phyloP scores from a whole-genome alignment of 306 rosid species.

The Oemleria cerasiformis region DNA sequence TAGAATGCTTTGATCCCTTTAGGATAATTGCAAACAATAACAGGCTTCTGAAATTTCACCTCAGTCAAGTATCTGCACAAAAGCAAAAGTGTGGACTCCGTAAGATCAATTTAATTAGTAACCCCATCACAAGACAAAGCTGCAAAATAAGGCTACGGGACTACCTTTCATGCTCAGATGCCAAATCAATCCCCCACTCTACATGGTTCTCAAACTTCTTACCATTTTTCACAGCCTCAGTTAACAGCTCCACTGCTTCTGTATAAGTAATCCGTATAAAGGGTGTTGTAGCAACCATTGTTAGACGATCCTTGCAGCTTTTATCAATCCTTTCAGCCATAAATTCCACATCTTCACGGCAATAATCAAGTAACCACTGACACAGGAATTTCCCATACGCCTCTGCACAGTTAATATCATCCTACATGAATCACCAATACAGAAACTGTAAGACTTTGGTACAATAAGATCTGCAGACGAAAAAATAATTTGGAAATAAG shows the following conservation, averaged over 20 bases:
- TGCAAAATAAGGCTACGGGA: not conserved
- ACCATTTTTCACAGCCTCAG: constrained; percentile 73
- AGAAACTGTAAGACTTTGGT: constrained; percentile 12
- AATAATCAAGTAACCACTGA: constrained; percentile 87
- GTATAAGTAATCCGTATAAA: constrained; percentile 71
- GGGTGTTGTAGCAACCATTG: constrained; percentile 80
- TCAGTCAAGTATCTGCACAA: constrained; percentile 79
- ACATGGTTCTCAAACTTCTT: constrained; percentile 88
- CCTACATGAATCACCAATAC: constrained; percentile 41
- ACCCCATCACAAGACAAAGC: not conserved
- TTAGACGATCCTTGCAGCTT: constrained; percentile 76
- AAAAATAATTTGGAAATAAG: not conserved
- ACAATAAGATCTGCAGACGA: not conserved
- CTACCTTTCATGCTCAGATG: constrained; percentile 96
- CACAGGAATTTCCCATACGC: constrained; percentile 80
- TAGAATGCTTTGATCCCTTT: constrained; percentile 96
- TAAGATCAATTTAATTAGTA: constrained; percentile 17
- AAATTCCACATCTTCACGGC: constrained; percentile 88
- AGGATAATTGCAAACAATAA: constrained; percentile 85
- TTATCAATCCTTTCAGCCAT: constrained; percentile 78
- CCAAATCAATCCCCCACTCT: constrained; percentile 92
- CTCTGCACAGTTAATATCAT: constrained; percentile 97
- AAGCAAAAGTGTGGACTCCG: constrained; percentile 20
- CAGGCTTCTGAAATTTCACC: constrained; percentile 84
- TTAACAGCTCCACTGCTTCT: constrained; percentile 78